A percentile compares a stretch with the other conserved stretches of the same genome.
Evolutionary conservation across 1,284 basidiomycete genomes (phyloP).

Genomic region (Peniophora sp.): DNA sequence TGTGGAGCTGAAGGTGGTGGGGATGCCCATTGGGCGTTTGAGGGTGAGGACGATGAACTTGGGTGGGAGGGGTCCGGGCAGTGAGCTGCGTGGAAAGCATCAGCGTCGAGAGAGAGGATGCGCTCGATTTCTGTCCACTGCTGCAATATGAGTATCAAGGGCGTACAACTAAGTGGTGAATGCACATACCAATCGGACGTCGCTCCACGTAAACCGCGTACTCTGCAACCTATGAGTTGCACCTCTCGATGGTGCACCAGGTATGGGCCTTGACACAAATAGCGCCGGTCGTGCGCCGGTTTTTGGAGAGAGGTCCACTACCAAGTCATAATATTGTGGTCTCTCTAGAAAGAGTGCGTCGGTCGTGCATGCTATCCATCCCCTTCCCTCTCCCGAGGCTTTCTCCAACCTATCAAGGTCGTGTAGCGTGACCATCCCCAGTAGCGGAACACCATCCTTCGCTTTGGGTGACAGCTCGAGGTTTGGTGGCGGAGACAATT

Average conservation of each 20-base stretch:
- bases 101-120: conserved; percentile 46
- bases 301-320: conserved; percentile 67
- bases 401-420: conserved; percentile 55
- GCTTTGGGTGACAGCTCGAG: conserved; percentile 28
- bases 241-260: conserved; percentile 22
- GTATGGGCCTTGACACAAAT: conserved; percentile 44
- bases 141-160: background rate
- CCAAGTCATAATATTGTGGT: conserved; percentile 64
- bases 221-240: conserved; percentile 48
- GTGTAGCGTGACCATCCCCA: conserved; percentile 70
- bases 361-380: conserved; percentile 79
- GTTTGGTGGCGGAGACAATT: conserved; percentile 16
- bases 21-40: conserved; percentile 11
- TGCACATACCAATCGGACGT: conserved; percentile 55
- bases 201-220: conserved; percentile 73
- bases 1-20: conserved; percentile 9
- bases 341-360: conserved; percentile 77
- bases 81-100: conserved; percentile 4
- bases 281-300: conserved; percentile 58
- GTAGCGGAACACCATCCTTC: conserved; percentile 51
- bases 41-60: background rate
- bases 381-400: conserved; percentile 48
- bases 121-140: conserved; percentile 72
- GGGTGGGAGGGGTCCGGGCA: too few species aligned
- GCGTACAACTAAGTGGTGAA: too few species aligned